These are phyloP conservation scores for Coemansia aciculifera DNA, from an alignment of 192 early-diverging fungal genomes.

Conservation along the genomic window DNA sequence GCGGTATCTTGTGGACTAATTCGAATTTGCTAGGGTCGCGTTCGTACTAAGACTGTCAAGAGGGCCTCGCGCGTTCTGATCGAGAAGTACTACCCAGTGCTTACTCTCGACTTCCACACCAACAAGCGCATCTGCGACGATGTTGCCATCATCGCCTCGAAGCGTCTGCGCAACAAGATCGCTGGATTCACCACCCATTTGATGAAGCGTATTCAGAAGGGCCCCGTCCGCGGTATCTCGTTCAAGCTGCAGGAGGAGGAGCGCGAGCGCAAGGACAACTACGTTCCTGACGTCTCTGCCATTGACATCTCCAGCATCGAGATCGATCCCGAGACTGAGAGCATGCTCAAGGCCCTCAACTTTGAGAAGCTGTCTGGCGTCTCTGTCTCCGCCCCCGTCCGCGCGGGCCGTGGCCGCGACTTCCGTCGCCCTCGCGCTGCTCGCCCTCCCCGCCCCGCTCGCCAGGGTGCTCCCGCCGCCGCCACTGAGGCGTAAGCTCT, in stretches of 20 bases:
- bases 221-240: slow-evolving; percentile 99
- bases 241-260: slow-evolving; percentile 99
- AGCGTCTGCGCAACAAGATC: slow-evolving; percentile 99
- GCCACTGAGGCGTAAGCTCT: slow-evolving; percentile 42
- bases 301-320: slow-evolving; percentile 88
- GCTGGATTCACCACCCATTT: slow-evolving; percentile 99
- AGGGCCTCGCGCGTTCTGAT: slow-evolving; percentile 99
- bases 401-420: slow-evolving; percentile 50
- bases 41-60: slow-evolving; percentile 99
- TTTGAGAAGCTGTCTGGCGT: slow-evolving; percentile 90
- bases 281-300: slow-evolving; percentile 98
- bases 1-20: background rate
- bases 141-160: slow-evolving; percentile 96
- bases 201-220: slow-evolving; percentile 99
- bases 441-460: slow-evolving; percentile 42
- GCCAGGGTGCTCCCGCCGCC: slow-evolving; percentile 40
- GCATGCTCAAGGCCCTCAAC: slow-evolving; percentile 94
- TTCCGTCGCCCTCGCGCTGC: slow-evolving; percentile 39
- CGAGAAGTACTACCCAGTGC: slow-evolving; percentile 99
- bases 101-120: slow-evolving; percentile 99
- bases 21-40: slow-evolving; percentile 72
- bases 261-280: slow-evolving; percentile 99
- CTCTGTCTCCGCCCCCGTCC: slow-evolving; percentile 59
- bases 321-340: slow-evolving; percentile 94
- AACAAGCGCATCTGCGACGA: slow-evolving; percentile 99